Percentiles rank a stretch among this genome's conserved stretches.
These are phyloP conservation scores for Geranium incanum DNA, from an alignment of 441 rosid species.

Conservation along the genomic window DNA sequence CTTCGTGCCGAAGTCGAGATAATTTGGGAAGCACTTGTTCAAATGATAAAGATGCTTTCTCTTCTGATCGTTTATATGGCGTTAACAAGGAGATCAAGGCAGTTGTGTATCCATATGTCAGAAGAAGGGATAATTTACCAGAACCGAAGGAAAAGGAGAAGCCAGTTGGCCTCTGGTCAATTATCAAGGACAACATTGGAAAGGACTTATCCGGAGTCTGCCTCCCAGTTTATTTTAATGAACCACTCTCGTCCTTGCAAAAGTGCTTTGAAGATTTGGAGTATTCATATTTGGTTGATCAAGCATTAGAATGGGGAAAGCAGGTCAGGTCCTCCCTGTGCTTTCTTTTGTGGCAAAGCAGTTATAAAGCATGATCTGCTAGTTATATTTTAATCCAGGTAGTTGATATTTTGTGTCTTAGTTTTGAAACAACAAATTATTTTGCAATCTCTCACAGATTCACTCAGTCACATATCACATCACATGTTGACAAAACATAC, in stretches of 20 bases:
- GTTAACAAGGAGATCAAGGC: constrained; percentile 27
- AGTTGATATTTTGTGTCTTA: neutral
- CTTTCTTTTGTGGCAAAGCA: constrained; percentile 10
- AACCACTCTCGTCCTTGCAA: constrained; percentile 46
- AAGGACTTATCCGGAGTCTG: constrained; percentile 34
- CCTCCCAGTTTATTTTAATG: constrained; percentile 37
- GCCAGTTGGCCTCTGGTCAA: constrained; percentile 49
- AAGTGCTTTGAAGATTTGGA: constrained; percentile 52
- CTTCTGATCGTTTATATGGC: constrained; percentile 2
- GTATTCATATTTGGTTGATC: constrained; percentile 46
- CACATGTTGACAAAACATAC: neutral
- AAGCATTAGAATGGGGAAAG: constrained; percentile 49
- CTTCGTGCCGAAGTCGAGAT: constrained; percentile 52
- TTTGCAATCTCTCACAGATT: neutral
- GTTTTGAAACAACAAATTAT: neutral
- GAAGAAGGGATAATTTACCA: constrained; percentile 42
- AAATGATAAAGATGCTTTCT: constrained; percentile 45
- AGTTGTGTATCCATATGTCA: constrained; percentile 46
- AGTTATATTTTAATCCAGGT: constrained; percentile 1
- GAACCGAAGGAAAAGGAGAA: constrained; percentile 47
- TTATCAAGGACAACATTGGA: constrained; percentile 53
- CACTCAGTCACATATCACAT: neutral
- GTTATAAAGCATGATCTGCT: constrained; percentile 5
- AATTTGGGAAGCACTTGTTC: constrained; percentile 42
- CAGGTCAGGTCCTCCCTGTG: constrained; percentile 23